Evolutionary conservation across 495 filamentous ascomycete species (phyloP).

Genomic region (Alectoria sarmentosa): DNA sequence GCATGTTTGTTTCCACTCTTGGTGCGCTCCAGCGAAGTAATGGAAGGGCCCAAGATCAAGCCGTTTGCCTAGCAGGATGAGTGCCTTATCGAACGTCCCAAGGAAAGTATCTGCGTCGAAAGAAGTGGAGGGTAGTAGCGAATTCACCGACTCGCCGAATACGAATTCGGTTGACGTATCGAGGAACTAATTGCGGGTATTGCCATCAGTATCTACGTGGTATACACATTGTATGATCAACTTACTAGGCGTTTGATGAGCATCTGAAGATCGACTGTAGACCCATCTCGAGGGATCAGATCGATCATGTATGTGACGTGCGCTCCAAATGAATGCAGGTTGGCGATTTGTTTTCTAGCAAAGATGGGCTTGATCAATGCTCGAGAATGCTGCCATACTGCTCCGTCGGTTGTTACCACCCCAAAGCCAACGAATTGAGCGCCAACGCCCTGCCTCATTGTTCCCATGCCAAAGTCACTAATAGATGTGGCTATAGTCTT

Average conservation of each 20-base stretch:
- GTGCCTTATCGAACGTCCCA: constrained; percentile 38
- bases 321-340: not conserved
- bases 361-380: constrained; percentile 10
- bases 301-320: constrained; percentile 47
- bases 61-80: constrained; percentile 32
- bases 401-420: constrained; percentile 14
- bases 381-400: constrained; percentile 9
- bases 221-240: too few species aligned
- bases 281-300: constrained; percentile 36
- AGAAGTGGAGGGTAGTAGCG: constrained; percentile 28
- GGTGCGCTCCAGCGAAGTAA: too few species aligned
- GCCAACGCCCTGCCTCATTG: not conserved
- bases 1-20: too few species aligned
- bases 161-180: constrained; percentile 63
- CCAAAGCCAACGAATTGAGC: constrained; percentile 11
- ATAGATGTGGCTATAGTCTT: too few species aligned
- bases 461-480: constrained; percentile 11
- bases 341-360: not conserved
- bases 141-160: constrained; percentile 47
- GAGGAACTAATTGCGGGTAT: constrained; percentile 43
- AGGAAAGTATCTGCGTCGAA: constrained; percentile 28
- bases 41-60: too few species aligned
- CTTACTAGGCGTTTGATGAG: constrained; percentile 35
- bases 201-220: too few species aligned
- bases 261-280: constrained; percentile 51